Conservation (phyloP, 805 yeast genomes). For the Schizosaccharomyces osmophilus region DNA sequence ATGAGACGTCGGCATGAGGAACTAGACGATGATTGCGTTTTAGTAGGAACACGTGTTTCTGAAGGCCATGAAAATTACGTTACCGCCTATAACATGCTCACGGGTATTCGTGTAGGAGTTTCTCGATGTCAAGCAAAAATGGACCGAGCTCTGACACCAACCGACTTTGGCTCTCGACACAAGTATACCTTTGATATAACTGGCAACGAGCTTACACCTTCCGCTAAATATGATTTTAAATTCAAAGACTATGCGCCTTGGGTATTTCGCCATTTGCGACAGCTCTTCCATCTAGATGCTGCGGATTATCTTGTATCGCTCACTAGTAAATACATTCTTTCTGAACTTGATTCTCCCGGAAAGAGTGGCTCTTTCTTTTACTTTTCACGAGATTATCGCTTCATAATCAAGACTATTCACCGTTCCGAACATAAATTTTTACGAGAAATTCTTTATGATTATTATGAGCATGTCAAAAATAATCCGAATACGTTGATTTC, state of each 20-base stretch:
- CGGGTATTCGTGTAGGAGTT: conserved; percentile 89
- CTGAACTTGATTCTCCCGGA: conserved; percentile 87
- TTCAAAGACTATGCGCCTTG: conserved; percentile 91
- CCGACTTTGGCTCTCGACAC: conserved; percentile 47
- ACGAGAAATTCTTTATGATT: conserved; percentile 45
- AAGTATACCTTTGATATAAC: conserved; percentile 61
- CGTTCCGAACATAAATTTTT: conserved; percentile 76
- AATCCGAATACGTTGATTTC: conserved; percentile 76
- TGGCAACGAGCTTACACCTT: conserved; percentile 77
- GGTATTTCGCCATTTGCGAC: conserved; percentile 68
- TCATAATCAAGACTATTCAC: conserved; percentile 87
- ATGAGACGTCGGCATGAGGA: not conserved
- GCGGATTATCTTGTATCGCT: conserved; percentile 84
- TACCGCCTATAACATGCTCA: conserved; percentile 88
- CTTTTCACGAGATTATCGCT: conserved; percentile 77
- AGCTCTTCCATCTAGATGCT: conserved; percentile 67
- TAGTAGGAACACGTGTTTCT: conserved; percentile 57
- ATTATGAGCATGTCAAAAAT: conserved; percentile 52
- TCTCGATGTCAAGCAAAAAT: conserved; percentile 65
- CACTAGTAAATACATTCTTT: conserved; percentile 75
- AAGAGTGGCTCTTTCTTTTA: conserved; percentile 92
- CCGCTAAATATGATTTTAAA: conserved; percentile 83
- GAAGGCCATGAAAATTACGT: conserved; percentile 88
- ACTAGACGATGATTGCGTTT: conserved; percentile 22
- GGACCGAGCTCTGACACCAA: conserved; percentile 43